Evolutionary conservation across 2,329 filamentous ascomycete species (phyloP).

Genomic region (Xylaria sp.): DNA sequence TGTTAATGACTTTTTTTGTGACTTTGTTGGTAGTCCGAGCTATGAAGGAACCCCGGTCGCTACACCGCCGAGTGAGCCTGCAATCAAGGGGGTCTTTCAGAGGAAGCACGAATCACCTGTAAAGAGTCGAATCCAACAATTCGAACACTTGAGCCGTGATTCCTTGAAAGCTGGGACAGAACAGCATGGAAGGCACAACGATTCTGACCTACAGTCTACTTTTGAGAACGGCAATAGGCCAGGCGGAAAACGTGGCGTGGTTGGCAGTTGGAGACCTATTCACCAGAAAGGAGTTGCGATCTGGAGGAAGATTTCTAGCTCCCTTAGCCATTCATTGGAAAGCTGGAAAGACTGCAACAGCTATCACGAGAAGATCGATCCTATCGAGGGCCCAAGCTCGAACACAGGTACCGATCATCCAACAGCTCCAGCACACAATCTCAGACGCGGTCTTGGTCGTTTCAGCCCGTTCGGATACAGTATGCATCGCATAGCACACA

Average conservation of each 20-base stretch:
- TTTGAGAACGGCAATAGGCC: constrained; percentile 16
- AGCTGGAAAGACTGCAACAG: constrained; percentile 34
- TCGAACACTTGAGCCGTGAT: constrained; percentile 44
- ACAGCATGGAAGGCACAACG: constrained; percentile 29
- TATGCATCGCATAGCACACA: constrained; percentile 36
- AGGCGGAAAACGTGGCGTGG: constrained; percentile 18
- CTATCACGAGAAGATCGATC: constrained; percentile 29
- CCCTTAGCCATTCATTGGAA: constrained; percentile 43
- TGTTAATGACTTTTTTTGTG: constrained; percentile 47
- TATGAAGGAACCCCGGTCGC: constrained; percentile 5
- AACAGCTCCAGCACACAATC: background rate
- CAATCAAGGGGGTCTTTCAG: background rate
- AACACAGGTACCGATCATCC: background rate
- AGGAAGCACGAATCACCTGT: constrained; percentile 46
- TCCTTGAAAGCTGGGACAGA: constrained; percentile 22
- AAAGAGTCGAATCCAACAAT: constrained; percentile 47
- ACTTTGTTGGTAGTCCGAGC: constrained; percentile 38
- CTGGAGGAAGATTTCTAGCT: constrained; percentile 49
- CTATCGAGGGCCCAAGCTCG: background rate
- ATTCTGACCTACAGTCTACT: constrained; percentile 12
- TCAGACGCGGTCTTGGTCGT: constrained; percentile 20
- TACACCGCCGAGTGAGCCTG: constrained; percentile 16
- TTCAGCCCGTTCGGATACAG: constrained; percentile 43
- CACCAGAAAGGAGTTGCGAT: constrained; percentile 42
- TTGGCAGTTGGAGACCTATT: constrained; percentile 41